Evolutionary conservation across 2,329 filamentous ascomycete species (phyloP), one percentile per base, ranked within the genome.

Genomic region (Talaromyces sp.): DNA sequence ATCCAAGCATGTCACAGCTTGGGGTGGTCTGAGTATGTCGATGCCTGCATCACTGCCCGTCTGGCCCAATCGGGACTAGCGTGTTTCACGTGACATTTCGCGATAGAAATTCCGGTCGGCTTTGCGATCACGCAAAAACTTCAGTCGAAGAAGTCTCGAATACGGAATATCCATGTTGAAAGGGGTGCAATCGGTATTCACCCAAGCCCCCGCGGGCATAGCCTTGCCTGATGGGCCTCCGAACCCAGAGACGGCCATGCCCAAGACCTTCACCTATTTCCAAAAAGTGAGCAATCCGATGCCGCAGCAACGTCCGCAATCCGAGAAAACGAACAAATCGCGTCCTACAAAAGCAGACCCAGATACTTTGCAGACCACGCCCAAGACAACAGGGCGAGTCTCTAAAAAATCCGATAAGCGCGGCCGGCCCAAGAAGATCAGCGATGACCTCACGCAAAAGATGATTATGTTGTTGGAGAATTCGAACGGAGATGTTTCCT

Each of bases 381-480:
- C 43, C 2, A 61, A 61, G 13, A 6, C 31, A 22, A 48, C 43
- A 9, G 56, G 41, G 9, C 56, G 46, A 19, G 56, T 57, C 3
- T 59, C 53, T 3, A 59, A 61, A 22, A 57, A 57, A 37, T 52
- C 57, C 13, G 56, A 61, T 25, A 45, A 39, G 40, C 60, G 60
- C 35, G 60, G 60, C 13, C 60, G 60, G 9, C 60, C 60, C 19
- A 61, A 59, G 48, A 61, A 61, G 43, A 61, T 61, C 46, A 61
- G 60, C 50, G 60, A 61, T 31, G 60, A 61, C 36, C 55, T 58
- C 36, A 59, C 60, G 21, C 59, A 61, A 33, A 62, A 56, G 56
- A 60, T 61, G 59, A 59, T 61, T 31, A 53, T 51, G 25, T n/a
- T 61, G 36, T 40, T 61, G n/a, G 56, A 61, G 43, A 53, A 57